These are phyloP conservation scores for Triticum aestivum DNA, from an alignment of 176 grass and related monocot species.

Conservation along the genomic window IWGSC_CS_RefSeq_v2.1 NC_057798.1:403650055-403650554, in stretches of 20 bases:
- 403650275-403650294: background rate
- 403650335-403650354: background rate
- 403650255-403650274: constrained; percentile 77
- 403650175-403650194: background rate
- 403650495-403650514: constrained; percentile 76
- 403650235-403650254: constrained; percentile 75
- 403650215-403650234: constrained; percentile 44
- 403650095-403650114: constrained; percentile 66
- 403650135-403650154: constrained; percentile 61
- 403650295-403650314: background rate
- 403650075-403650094: constrained; percentile 51
- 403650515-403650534: constrained; percentile 76
- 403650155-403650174: constrained; percentile 18
- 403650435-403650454: constrained; percentile 19
- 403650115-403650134: constrained; percentile 54
- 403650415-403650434: background rate
- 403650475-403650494: constrained; percentile 82
- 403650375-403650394: background rate
- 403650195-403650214: background rate
- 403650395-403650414: background rate
- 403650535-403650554: constrained; percentile 83
- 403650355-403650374: background rate
- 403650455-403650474: constrained; percentile 79
- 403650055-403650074: constrained; percentile 71
- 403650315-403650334: background rate